phyloP scores from a whole-genome alignment of 1,284 basidiomycete species.

The Leccinum pachyderme region DNA sequence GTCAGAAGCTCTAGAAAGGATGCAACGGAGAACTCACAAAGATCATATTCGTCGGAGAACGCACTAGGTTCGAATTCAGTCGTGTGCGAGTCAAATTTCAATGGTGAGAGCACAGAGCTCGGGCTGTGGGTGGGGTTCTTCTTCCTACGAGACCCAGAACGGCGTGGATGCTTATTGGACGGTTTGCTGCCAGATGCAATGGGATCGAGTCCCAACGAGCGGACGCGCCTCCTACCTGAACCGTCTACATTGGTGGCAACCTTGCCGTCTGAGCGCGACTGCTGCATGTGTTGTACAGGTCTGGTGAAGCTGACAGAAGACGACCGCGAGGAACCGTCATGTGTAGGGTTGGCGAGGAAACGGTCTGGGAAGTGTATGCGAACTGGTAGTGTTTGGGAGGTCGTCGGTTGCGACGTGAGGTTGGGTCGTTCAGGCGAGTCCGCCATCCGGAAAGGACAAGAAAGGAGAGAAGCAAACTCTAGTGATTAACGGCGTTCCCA shows the following conservation, averaged over 20 bases:
- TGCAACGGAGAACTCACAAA: constrained; percentile 48
- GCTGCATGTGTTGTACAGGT: constrained; percentile 14
- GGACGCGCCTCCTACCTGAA: constrained; percentile 14
- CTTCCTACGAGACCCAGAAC: constrained; percentile 20
- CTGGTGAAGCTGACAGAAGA: constrained; percentile 28
- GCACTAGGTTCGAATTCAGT: constrained; percentile 37
- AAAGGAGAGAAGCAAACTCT: neutral
- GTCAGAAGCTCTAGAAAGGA: constrained; percentile 16
- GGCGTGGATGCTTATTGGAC: constrained; percentile 16
- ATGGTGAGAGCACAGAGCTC: constrained; percentile 13
- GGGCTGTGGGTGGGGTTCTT: constrained; percentile 18
- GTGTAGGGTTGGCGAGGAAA: constrained; percentile 25
- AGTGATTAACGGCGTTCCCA: constrained; percentile 20
- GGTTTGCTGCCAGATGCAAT: constrained; percentile 13
- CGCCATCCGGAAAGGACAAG: constrained; percentile 12
- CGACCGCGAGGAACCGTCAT: constrained; percentile 32
- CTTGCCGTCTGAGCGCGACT: constrained; percentile 16
- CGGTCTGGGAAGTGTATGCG: constrained; percentile 32
- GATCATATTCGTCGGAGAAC: constrained; percentile 70
- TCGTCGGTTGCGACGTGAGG: constrained; percentile 3
- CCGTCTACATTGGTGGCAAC: constrained; percentile 12
- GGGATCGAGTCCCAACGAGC: constrained; percentile 22
- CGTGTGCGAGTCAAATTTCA: constrained; percentile 25
- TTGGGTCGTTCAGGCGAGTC: constrained; percentile 11
- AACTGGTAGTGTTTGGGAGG: constrained; percentile 13